Evolutionary conservation across 192 early-diverging fungal species (phyloP), one percentile per base, ranked within the genome.

Genomic region (Pilobolus umbonatus): DNA sequence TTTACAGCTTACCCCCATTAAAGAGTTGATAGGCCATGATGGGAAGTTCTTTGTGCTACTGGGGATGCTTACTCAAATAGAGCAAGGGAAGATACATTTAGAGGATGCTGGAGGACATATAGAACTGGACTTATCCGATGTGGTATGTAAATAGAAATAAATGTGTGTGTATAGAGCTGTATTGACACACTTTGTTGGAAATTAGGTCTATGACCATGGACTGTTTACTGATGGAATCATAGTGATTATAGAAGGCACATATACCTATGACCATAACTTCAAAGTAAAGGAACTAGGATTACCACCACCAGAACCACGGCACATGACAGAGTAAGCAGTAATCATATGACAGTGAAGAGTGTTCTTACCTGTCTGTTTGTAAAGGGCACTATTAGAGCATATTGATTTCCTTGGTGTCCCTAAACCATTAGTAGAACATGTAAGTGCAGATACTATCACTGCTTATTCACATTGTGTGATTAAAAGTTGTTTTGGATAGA

Each of bases 221-320:
- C 45, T 96, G 43, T 96, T 90, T 50, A 93, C 91, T 3, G 85
- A 90, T 56, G 85, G 84, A 62, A 85, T 86, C 57, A 89, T 96
- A 74, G 90, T 94, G n/a, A 69, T 96, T 11, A 81, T 86, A 4
- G 84, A 93, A 57, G 94, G 94, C 7, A 66, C 73, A 11, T 88
- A 88, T 60, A 80, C 78, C 11, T 83, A 89, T 28, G 86, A 89
- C 28, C 75, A 81, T 51, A 66, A 80, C 11, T 88, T 94, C 32
- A 56, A 65, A 26, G 90, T 90, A 4, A 71, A 78, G 1, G 85
- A 85, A 19, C 80, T 95, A 21, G 85, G 85, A 5, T 75, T 91
- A 52, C 93, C 93, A 25, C 85, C 88, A 17, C 77, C 85, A 8
- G 93, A 95, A 50, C 57, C 73, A 24, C 72, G 77, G 0, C 49